phyloP scores from a whole-genome alignment of 106 monocot species.

The Dendrobium officinale region DNA sequence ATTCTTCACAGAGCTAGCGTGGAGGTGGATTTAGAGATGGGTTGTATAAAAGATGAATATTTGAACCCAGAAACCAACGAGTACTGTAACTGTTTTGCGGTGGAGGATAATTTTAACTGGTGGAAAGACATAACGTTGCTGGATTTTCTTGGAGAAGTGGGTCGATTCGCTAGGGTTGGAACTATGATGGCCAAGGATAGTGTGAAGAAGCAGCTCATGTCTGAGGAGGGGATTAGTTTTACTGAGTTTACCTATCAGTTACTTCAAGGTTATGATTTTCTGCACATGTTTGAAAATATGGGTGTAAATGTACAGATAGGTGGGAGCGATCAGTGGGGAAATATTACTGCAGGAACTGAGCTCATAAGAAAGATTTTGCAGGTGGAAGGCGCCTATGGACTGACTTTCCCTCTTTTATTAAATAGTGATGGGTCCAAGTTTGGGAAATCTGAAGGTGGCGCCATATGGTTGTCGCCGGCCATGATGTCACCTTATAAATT shows the following conservation, averaged over 20 bases:
- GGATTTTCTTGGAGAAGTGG: slow-evolving; percentile 74
- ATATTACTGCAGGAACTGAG: slow-evolving; percentile 90
- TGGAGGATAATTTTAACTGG: slow-evolving; percentile 83
- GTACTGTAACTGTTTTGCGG: slow-evolving; percentile 15
- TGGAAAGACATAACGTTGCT: slow-evolving; percentile 71
- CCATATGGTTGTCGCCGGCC: slow-evolving; percentile 63
- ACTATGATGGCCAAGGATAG: slow-evolving; percentile 92
- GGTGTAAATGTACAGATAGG: slow-evolving; percentile 95
- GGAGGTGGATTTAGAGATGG: background rate
- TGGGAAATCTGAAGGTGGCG: slow-evolving; percentile 84
- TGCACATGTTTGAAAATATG: slow-evolving; percentile 74
- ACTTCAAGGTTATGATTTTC: slow-evolving; percentile 85
- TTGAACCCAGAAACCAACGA: slow-evolving; percentile 8
- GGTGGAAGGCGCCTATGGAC: slow-evolving; percentile 74
- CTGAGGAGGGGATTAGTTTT: slow-evolving; percentile 91
- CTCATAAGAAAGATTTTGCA: slow-evolving; percentile 82
- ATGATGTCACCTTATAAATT: slow-evolving; percentile 90
- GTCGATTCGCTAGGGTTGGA: slow-evolving; percentile 77
- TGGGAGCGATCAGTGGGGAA: slow-evolving; percentile 97
- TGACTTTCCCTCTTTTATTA: slow-evolving; percentile 85
- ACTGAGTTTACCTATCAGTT: slow-evolving; percentile 97
- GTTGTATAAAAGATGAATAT: slow-evolving; percentile 10
- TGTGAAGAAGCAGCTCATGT: slow-evolving; percentile 71
- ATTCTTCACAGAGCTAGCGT: slow-evolving; percentile 24
- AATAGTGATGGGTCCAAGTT: slow-evolving; percentile 94